Percentiles rank a stretch among this genome's conserved stretches.
These are phyloP conservation scores for Aureobasidium sp. DNA, from an alignment of 2,329 filamentous ascomycete species.

Conservation along the genomic window DNA sequence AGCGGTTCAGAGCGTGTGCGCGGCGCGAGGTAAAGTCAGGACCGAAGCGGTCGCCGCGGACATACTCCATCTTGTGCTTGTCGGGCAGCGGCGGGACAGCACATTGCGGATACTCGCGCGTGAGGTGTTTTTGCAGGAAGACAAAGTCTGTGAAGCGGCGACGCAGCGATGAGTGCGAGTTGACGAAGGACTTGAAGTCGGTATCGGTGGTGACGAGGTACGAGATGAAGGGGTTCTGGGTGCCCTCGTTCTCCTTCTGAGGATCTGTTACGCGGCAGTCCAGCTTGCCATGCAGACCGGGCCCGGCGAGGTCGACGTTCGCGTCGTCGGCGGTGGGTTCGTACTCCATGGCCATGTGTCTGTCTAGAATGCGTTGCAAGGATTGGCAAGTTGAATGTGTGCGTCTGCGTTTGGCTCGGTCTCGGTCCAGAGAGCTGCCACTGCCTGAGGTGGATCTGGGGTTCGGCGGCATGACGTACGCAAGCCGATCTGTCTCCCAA, in stretches of 20 bases:
- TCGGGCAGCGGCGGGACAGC: conserved; percentile 92
- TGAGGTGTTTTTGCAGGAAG: conserved; percentile 87
- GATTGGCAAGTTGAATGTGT: neutral
- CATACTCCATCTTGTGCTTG: conserved; percentile 99
- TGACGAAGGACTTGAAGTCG: conserved; percentile 88
- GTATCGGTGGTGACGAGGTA: conserved; percentile 90
- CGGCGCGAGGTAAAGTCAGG: conserved; percentile 83
- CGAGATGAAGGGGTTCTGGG: conserved; percentile 93
- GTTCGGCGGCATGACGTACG: neutral
- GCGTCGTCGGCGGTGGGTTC: conserved; percentile 2
- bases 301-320: conserved; percentile 46
- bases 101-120: conserved; percentile 78
- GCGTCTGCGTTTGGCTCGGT: neutral
- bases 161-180: conserved; percentile 66
- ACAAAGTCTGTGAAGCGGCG: conserved; percentile 97
- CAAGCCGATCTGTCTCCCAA: neutral
- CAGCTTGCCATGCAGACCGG: conserved; percentile 62
- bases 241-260: conserved; percentile 91
- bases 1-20: conserved; percentile 84
- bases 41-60: conserved; percentile 90
- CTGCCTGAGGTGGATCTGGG: neutral
- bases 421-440: neutral
- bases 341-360: conserved; percentile 1
- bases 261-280: conserved; percentile 77
- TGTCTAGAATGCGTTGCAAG: neutral